Evolutionary conservation across 805 yeast species (phyloP), one percentile per base, ranked within the genome.

Genomic region (Candida coleopterorum): DNA sequence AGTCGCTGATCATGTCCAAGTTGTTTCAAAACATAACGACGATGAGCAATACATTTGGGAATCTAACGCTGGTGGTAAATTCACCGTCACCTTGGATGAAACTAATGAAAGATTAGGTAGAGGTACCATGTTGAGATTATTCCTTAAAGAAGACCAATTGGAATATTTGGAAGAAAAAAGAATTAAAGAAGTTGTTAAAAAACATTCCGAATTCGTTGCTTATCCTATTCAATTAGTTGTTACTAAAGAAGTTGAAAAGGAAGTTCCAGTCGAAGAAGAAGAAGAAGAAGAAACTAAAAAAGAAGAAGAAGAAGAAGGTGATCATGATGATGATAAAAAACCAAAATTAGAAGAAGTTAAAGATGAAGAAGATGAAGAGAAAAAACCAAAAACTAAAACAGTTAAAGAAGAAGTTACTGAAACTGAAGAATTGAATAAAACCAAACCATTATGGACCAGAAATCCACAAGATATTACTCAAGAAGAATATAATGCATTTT

Each of bases 21-120:
- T 93, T 55, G 86, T 93, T 64, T 86, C 98, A 44, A 93, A 93
- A 78, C 83, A 88, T 79, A 93, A 93, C 64, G 99, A 93, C 59
- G 99, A 93, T 65, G 97, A 93, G 68, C 99, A 93, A 76, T 93
- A 93, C 81, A 74, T 93, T 57, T 93, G 99, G 99, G 98, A 93
- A 76, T 93, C 98, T 35, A 89, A 93, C 58, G 99, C 99, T 49
- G 99, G 98, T 69, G 99, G 99, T 65, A 90, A 93, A 74, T 93
- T 93, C 78, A 87, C 96, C 56, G 86, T 93, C 58, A 79, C 97
- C 45, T 74, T 85, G 55, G 99, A 93, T 60, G 90, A 82, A 62
- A 64, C 73, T 48, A 83, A 85, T 66, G 95, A 85, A 76, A 81
- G 70, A 62, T 74, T 93, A 51, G 77, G 85, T 52, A 89, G 99